Evolutionary conservation across 129 eudicot species (phyloP).

Genomic region (Flaveria sonorensis): DNA sequence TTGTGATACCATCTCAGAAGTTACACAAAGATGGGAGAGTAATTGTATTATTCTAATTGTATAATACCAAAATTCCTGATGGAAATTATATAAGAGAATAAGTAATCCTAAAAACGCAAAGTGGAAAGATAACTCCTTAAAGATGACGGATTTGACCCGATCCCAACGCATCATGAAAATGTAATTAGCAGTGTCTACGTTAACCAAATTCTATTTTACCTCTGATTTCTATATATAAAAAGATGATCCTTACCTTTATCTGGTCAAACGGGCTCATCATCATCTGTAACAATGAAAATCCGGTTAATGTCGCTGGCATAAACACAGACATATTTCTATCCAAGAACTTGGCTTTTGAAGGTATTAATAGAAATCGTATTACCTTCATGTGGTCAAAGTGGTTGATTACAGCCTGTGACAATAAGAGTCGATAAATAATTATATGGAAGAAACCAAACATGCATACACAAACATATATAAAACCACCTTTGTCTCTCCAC

Average conservation of each 20-base stretch:
- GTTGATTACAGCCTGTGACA: slow-evolving; percentile 31
- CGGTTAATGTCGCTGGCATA: neutral
- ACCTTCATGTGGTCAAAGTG: slow-evolving; percentile 48
- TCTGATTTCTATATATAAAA: neutral
- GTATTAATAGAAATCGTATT: slow-evolving; percentile 14
- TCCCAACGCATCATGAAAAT: neutral
- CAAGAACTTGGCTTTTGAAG: slow-evolving; percentile 4
- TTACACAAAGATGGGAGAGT: no score
- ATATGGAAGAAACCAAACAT: slow-evolving; percentile 8
- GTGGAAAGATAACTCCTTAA: no score
- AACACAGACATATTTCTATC: neutral
- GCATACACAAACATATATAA: neutral
- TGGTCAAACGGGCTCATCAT: slow-evolving; percentile 73
- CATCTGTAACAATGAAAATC: slow-evolving; percentile 39
- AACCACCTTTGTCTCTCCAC: slow-evolving; percentile 70
- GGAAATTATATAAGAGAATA: no score
- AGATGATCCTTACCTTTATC: slow-evolving; percentile 50
- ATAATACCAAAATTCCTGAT: no score
- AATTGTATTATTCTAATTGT: no score
- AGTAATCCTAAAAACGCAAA: no score
- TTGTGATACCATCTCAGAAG: no score
- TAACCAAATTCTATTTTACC: neutral
- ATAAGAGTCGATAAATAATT: slow-evolving; percentile 6
- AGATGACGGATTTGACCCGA: neutral
- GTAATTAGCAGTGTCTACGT: neutral